A percentile compares a stretch with the other conserved stretches of the same genome.
Conservation (phyloP, 768 basidiomycete genomes). For the Crepidotus variabilis region DNA sequence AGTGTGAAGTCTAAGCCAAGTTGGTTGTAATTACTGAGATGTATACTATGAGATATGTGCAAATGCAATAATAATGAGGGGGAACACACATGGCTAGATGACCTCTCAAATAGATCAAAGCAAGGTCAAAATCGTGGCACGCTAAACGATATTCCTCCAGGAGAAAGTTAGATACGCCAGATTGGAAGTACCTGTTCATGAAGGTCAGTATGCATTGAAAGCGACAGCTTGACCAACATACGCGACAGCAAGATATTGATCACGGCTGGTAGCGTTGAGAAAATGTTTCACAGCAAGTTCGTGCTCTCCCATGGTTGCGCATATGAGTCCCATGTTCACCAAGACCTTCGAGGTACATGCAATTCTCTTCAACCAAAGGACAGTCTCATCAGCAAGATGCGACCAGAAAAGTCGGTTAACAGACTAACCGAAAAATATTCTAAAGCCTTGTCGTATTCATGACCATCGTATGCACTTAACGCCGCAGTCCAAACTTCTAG, state of each 20-base stretch:
- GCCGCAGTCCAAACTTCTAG: conserved; percentile 87
- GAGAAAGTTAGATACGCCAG: conserved; percentile 88
- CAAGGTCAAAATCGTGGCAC: conserved; percentile 79
- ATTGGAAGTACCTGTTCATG: conserved; percentile 71
- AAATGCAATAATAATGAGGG: no score
- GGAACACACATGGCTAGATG: conserved; percentile 75
- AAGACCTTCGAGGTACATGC: conserved; percentile 87
- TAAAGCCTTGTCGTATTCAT: conserved; percentile 75
- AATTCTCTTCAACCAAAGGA: conserved; percentile 47
- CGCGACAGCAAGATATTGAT: conserved; percentile 87
- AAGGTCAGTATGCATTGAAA: neutral
- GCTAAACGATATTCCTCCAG: conserved; percentile 74
- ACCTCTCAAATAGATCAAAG: conserved; percentile 73
- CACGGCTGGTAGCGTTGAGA: conserved; percentile 68
- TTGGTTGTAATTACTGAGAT: conserved; percentile 79
- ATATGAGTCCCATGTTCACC: conserved; percentile 91
- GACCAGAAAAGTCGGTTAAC: neutral
- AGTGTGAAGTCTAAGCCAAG: conserved; percentile 89
- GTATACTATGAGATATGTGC: conserved; percentile 5
- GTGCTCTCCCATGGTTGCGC: conserved; percentile 88
- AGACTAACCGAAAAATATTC: conserved; percentile 67
- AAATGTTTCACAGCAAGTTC: conserved; percentile 82
- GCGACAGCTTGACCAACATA: conserved; percentile 35
- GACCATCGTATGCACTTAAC: conserved; percentile 82
- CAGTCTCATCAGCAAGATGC: conserved; percentile 5